A percentile compares a stretch with the other conserved stretches of the same genome.
Conservation (phyloP, 2,329 filamentous ascomycete species). For the Ilyonectria mors-panacis region DNA sequence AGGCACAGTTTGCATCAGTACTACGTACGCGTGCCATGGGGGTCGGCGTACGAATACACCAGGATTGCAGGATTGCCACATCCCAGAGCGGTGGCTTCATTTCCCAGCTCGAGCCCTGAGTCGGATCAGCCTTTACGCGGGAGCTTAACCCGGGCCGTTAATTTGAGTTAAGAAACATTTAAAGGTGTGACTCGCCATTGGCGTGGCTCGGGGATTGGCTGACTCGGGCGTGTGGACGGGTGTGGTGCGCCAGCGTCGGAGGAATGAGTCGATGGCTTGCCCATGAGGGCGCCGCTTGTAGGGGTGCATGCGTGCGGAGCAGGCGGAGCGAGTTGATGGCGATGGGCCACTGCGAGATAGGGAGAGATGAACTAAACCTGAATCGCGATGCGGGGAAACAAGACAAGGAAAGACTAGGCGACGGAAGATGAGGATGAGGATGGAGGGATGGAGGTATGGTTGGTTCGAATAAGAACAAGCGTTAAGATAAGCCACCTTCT, state of each 20-base stretch:
- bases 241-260: constrained; percentile 22
- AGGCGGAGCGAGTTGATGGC: constrained; percentile 6
- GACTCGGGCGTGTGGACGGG: constrained; percentile 24
- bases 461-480: neutral
- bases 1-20: neutral
- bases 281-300: neutral
- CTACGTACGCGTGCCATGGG: neutral
- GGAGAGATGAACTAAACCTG: constrained; percentile 11
- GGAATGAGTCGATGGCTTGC: constrained; percentile 29
- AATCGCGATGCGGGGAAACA: constrained; percentile 8
- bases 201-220: constrained; percentile 28
- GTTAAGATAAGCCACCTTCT: neutral
- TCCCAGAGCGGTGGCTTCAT: neutral
- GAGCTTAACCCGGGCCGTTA: constrained; percentile 26
- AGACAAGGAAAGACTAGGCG: neutral
- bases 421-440: neutral
- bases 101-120: neutral
- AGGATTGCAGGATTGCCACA: neutral
- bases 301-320: constrained; percentile 24
- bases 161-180: constrained; percentile 27
- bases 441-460: neutral
- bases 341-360: constrained; percentile 10
- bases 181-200: constrained; percentile 18
- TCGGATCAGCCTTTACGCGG: constrained; percentile 14
- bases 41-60: neutral